Base-by-base conservation (phyloP, 2,329 filamentous ascomycete species). In the Westerdykella sp. region DNA sequence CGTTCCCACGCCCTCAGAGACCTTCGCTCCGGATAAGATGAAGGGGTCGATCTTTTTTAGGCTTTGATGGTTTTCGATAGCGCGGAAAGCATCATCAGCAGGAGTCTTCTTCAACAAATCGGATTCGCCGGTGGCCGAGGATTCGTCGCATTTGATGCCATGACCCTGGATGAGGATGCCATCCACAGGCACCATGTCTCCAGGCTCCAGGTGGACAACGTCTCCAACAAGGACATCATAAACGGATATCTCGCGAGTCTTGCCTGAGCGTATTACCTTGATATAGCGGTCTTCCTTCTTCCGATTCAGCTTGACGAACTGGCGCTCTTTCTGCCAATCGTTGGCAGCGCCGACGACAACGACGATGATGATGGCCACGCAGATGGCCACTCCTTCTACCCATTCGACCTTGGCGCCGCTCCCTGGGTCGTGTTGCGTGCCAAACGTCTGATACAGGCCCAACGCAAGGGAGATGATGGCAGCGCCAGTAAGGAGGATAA, bases 1-100 rank as follows among this genome's bases (percentile, higher is more conserved):
- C 4, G 78, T 81, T 9, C 87, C 86, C 6, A 87, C 75, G 42
- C 86, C 86, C 56, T 88, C 84, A 0, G 81, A 80, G 10, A 91
- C 81, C 53, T 87, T 88, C 2, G 83, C 83, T 37, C 86, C 90
- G 23, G 89, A 95, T 53, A 95, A 86, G 56, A 96, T 88, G 64
- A 91, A 91, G 0, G 86, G 86, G 54, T 90, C 86, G 48, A 84
- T 70, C 56, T 88, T 88, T 69, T 75, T 74, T 28, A 83, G 67
- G 13, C 73, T 73, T 41, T 81, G 73, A 45, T 79, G 73, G 38
- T 78, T 80, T 48, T 83, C 76, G 49, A 85, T 82, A 3, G 79
- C 74, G 28, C 74, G 74, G 60, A 77, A 82, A 15, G 87, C 85
- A 18, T 85, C 81, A 22, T 80, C 77, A 2, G 75, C 82, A 2